Evolutionary conservation across 2,329 filamentous ascomycete genomes (phyloP).

Genomic region (Didymella segeticola): DNA sequence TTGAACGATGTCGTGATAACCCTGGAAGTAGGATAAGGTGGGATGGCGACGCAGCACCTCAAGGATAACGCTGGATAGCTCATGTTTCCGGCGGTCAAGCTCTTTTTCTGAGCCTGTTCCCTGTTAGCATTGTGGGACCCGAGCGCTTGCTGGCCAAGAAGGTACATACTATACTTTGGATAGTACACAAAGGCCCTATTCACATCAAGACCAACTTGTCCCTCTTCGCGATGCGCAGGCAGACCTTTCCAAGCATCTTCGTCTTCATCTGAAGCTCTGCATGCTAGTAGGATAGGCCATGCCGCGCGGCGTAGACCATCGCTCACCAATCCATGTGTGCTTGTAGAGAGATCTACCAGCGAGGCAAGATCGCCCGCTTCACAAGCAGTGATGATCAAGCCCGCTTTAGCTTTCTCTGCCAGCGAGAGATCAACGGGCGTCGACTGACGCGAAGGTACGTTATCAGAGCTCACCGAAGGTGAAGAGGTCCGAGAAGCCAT

Average conservation of each 20-base stretch:
- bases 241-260: slow-evolving; percentile 65
- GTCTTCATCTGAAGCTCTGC: slow-evolving; percentile 24
- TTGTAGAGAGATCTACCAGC: slow-evolving; percentile 53
- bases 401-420: slow-evolving; percentile 36
- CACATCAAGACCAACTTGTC: slow-evolving; percentile 90
- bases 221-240: slow-evolving; percentile 82
- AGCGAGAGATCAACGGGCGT: slow-evolving; percentile 20
- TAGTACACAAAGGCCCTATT: slow-evolving; percentile 98
- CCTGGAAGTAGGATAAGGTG: slow-evolving; percentile 93
- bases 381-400: slow-evolving; percentile 52
- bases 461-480: slow-evolving; percentile 40
- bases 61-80: slow-evolving; percentile 81
- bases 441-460: slow-evolving; percentile 26
- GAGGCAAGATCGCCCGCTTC: slow-evolving; percentile 47
- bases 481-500: slow-evolving; percentile 39
- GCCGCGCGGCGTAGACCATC: slow-evolving; percentile 70
- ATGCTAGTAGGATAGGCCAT: slow-evolving; percentile 69
- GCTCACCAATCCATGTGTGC: slow-evolving; percentile 54
- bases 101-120: slow-evolving; percentile 74
- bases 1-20: slow-evolving; percentile 98
- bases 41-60: slow-evolving; percentile 81
- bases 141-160: background rate
- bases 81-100: slow-evolving; percentile 72
- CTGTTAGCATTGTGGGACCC: slow-evolving; percentile 16
- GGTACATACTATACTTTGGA: slow-evolving; percentile 69